Conservation (phyloP, 352 stramenopile species). For the Globisporangium camurandrum region DNA sequence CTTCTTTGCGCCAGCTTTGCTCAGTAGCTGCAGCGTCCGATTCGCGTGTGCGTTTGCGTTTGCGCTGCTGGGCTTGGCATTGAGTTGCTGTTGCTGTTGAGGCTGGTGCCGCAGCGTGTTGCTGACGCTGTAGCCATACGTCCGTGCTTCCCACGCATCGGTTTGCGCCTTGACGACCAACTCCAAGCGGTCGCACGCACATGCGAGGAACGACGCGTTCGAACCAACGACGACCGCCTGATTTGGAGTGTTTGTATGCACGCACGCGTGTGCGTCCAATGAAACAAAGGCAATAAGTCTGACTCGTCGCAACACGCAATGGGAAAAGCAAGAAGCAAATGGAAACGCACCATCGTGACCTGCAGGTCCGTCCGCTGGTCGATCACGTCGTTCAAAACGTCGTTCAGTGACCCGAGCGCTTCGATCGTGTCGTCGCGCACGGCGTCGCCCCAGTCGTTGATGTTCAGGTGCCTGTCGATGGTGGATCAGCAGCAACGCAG, state of each 20-base stretch:
- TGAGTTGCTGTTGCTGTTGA: slow-evolving; percentile 36
- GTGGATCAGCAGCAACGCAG: too few relatives aligned
- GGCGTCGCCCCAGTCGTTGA: slow-evolving; percentile 69
- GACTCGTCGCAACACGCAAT: too few relatives aligned
- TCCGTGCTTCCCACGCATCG: slow-evolving; percentile 57
- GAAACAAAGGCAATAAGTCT: too few relatives aligned
- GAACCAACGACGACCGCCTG: slow-evolving; percentile 66
- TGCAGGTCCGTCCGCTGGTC: slow-evolving; percentile 65
- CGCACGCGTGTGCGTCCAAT: too few relatives aligned
- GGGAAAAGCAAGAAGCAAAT: too few relatives aligned
- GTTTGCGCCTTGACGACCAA: slow-evolving; percentile 57
- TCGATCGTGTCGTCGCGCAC: slow-evolving; percentile 75
- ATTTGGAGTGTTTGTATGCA: too few relatives aligned
- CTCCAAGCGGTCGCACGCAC: slow-evolving; percentile 60
- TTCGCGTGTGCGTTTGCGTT: background rate
- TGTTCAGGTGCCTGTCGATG: slow-evolving; percentile 48
- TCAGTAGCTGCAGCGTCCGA: slow-evolving; percentile 20
- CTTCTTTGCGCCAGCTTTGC: slow-evolving; percentile 68
- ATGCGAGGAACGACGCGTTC: slow-evolving; percentile 64
- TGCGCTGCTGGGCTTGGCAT: slow-evolving; percentile 13
- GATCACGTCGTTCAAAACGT: slow-evolving; percentile 70
- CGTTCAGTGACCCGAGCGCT: slow-evolving; percentile 56
- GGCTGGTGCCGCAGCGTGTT: slow-evolving; percentile 29
- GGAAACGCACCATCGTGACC: slow-evolving; percentile 51
- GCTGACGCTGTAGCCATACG: slow-evolving; percentile 65